Evolutionary conservation across 805 yeast species (phyloP).

Genomic region (Spencermartinsiella europaea): DNA sequence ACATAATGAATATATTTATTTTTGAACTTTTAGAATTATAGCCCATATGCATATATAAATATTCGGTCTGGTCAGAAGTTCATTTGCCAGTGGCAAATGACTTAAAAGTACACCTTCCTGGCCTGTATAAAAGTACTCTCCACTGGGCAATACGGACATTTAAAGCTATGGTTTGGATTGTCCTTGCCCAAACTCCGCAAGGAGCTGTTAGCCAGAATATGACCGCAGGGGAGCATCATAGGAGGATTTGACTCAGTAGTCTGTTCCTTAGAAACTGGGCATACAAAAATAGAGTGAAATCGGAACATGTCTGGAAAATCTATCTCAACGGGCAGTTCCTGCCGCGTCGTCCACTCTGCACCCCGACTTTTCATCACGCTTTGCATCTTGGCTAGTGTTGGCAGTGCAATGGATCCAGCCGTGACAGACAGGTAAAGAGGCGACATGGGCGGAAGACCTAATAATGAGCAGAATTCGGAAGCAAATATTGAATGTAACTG

Average conservation of each 20-base stretch:
- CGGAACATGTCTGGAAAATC: conserved; percentile 48
- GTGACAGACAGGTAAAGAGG: conserved; percentile 46
- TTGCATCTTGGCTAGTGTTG: conserved; percentile 47
- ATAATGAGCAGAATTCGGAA: conserved; percentile 44
- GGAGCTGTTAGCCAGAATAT: conserved; percentile 53
- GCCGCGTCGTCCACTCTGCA: conserved; percentile 50
- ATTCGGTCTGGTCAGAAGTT: no score
- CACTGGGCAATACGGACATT: conserved; percentile 69
- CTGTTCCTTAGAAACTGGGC: conserved; percentile 67
- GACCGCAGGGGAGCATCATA: conserved; percentile 57
- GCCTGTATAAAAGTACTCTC: conserved; percentile 41
- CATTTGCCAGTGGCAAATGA: no score
- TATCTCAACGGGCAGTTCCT: conserved; percentile 61
- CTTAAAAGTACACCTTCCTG: conserved; percentile 39
- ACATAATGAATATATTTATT: no score
- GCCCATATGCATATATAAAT: no score
- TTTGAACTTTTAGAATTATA: no score
- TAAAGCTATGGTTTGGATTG: conserved; percentile 43
- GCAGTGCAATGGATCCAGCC: conserved; percentile 51
- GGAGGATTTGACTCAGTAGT: conserved; percentile 59
- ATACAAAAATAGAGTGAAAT: conserved; percentile 63
- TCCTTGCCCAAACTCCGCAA: conserved; percentile 42
- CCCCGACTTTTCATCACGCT: conserved; percentile 35
- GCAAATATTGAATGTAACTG: conserved; percentile 36
- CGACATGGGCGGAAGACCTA: conserved; percentile 49